A percentile compares a stretch with the other conserved stretches of the same genome.
Evolutionary conservation across 1,139 yeast genomes (phyloP).

Genomic region (Kurtzmaniella natalensis): DNA sequence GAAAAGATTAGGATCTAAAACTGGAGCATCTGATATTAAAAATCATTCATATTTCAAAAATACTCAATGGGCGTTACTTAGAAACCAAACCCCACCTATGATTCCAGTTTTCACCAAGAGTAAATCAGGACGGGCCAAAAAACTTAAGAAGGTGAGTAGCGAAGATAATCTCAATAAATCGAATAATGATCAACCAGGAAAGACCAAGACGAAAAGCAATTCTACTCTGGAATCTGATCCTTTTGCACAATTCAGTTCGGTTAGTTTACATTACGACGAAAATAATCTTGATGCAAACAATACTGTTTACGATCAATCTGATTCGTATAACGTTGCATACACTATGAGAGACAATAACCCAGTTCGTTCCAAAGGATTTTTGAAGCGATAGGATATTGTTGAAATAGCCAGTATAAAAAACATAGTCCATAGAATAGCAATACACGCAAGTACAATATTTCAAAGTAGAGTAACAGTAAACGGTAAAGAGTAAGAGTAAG

Average conservation of each 20-base stretch:
- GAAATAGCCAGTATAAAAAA: not conserved
- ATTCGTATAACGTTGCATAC: constrained; percentile 60
- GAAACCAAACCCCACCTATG: constrained; percentile 94
- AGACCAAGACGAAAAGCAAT: constrained; percentile 23
- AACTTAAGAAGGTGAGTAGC: constrained; percentile 5
- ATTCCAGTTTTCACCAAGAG: constrained; percentile 76
- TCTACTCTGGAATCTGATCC: constrained; percentile 55
- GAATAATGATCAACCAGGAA: constrained; percentile 9
- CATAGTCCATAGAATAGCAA: too few relatives aligned
- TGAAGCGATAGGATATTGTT: constrained; percentile 17
- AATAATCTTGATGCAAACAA: constrained; percentile 33
- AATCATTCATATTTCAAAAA: constrained; percentile 85
- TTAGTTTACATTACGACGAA: constrained; percentile 78
- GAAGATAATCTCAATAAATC: constrained; percentile 7
- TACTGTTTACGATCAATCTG: constrained; percentile 44
- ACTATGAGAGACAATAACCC: constrained; percentile 43
- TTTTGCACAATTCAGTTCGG: constrained; percentile 82
- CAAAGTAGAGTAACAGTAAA: too few relatives aligned
- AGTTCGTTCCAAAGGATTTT: constrained; percentile 30
- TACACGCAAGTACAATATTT: too few relatives aligned
- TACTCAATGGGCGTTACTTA: constrained; percentile 89
- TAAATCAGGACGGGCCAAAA: constrained; percentile 18
- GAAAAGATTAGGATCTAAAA: constrained; percentile 81
- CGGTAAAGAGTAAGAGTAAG: too few relatives aligned
- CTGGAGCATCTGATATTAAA: constrained; percentile 93